phyloP scores from a whole-genome alignment of 345 rosid genomes.

The Acer negundo region DNA sequence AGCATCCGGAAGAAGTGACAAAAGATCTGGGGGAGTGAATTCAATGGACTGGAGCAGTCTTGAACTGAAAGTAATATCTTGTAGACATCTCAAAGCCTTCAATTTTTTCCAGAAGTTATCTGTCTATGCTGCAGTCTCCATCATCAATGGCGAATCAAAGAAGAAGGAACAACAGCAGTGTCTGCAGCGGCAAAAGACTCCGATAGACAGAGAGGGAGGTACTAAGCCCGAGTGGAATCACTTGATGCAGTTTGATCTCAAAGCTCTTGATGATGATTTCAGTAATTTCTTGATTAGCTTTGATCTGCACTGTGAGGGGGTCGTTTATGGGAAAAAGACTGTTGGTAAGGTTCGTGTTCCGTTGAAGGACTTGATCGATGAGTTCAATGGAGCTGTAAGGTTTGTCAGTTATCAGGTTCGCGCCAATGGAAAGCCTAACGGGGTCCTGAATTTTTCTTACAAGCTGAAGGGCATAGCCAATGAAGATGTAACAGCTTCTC shows the following conservation, averaged over 20 bases:
- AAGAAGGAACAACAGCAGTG: constrained; percentile 16
- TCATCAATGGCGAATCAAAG: constrained; percentile 20
- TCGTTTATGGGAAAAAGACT: constrained; percentile 25
- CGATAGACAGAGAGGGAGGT: constrained; percentile 30
- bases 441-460: constrained; percentile 43
- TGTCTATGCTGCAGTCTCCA: constrained; percentile 35
- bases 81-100: constrained; percentile 46
- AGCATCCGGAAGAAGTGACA: neutral
- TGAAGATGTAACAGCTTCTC: neutral
- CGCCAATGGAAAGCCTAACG: constrained; percentile 40
- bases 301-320: constrained; percentile 28
- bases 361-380: constrained; percentile 39
- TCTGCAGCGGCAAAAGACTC: constrained; percentile 39
- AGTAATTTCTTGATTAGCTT: constrained; percentile 33
- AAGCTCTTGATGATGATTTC: neutral
- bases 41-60: constrained; percentile 34
- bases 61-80: constrained; percentile 38
- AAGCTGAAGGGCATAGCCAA: constrained; percentile 20
- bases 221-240: constrained; percentile 55
- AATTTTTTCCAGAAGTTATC: constrained; percentile 50
- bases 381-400: constrained; percentile 35
- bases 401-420: constrained; percentile 36
- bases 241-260: constrained; percentile 37
- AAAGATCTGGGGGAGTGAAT: neutral
- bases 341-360: constrained; percentile 44